Percentiles rank a stretch among this genome's conserved stretches.
Conservation (phyloP, 768 basidiomycete species). For the Tylopilus balloui region DNA sequence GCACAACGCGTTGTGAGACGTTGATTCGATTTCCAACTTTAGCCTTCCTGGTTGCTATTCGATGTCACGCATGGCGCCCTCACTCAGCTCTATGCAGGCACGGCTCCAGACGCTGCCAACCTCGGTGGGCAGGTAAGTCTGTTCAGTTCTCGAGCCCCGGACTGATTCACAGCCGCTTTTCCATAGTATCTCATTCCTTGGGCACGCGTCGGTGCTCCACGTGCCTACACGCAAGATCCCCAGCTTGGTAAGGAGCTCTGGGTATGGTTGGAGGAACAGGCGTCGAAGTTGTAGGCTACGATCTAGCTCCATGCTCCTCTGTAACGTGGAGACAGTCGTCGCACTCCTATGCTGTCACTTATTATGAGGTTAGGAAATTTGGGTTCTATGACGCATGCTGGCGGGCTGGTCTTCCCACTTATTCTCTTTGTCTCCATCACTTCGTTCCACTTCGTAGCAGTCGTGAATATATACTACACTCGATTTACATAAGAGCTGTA, state of each 20-base stretch:
- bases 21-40: too few species aligned
- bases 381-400: too few species aligned
- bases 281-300: not conserved
- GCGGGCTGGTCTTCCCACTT: too few species aligned
- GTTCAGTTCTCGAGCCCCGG: not conserved
- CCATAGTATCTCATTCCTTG: conserved; percentile 10
- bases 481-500: too few species aligned
- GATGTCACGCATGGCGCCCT: conserved; percentile 3
- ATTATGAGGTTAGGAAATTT: too few species aligned
- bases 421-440: too few species aligned
- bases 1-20: not conserved
- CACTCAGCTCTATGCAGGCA: conserved; percentile 11
- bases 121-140: conserved; percentile 7
- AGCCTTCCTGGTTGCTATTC: not conserved
- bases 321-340: too few species aligned
- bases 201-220: conserved; percentile 2
- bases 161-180: not conserved
- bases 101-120: conserved; percentile 1
- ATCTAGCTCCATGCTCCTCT: too few species aligned
- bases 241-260: conserved; percentile 11
- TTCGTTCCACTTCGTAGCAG: too few species aligned
- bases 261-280: conserved; percentile 13
- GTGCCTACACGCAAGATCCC: conserved; percentile 2
- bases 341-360: too few species aligned
- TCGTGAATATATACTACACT: too few species aligned